Evolutionary conservation across 2,329 filamentous ascomycete genomes (phyloP), one percentile per base, ranked within the genome.

Genomic region (Epichloe elymi): DNA sequence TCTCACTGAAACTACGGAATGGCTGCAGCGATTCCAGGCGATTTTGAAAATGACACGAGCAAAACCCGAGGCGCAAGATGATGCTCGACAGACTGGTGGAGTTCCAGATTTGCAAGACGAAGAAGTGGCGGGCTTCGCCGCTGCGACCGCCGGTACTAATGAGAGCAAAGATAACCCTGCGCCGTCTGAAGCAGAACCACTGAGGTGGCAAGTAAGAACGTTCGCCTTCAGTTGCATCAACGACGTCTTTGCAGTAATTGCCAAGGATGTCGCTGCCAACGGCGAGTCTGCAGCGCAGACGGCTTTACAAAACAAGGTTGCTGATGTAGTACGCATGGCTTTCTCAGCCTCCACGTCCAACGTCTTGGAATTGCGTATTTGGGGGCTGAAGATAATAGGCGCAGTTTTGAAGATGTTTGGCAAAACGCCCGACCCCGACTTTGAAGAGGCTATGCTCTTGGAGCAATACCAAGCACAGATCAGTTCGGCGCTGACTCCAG

Each of bases 381-480:
- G 89, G 74, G 93, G 93, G 26, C 70, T 98, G 56, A 90, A 90
- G 65, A 95, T 98, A 50, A 89, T 98, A 51, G 90, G 95, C 54
- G 87, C 90, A 52, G 82, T 97, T 10, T 73, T 98, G 48, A 95
- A 90, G 73, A 88, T 96, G 74, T 98, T 98, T 70, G 93, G 93
- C 50, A 91, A 89, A 63, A 89, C 87, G 1, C 87, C 91, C 2
- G 93, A 98, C 67, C 94, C 93, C 0, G 93, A 98, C 64, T 98
- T 98, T 63, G 81, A 91, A n/a, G 93, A 98, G 67, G 93, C 87
- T 0, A 95, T 95, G 69, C 75, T 98, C 15, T 76, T 98, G 4
- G 94, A 98, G 66, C 93, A 98, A 67, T 98, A 98, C 61, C 94
- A 98, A 67, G 93, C 93, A 5, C 93, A 98, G 64, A 98, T 98